phyloP scores from a whole-genome alignment of 129 eudicot genomes.

The Escallonia herrerae region DNA sequence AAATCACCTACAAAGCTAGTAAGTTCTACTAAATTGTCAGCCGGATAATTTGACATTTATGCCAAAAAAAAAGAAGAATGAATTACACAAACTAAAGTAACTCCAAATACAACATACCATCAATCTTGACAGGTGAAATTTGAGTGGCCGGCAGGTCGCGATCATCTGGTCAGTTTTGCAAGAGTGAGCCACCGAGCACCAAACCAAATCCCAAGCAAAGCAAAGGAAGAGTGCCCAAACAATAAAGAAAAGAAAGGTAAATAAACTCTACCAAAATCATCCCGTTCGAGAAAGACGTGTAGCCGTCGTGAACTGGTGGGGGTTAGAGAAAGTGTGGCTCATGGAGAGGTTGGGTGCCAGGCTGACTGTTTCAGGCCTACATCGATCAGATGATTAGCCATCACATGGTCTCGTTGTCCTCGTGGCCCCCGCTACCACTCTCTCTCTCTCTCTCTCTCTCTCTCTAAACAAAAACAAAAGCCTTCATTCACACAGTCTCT shows the following conservation, averaged over 20 bases:
- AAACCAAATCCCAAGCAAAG: background rate
- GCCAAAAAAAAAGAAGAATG: too few relatives aligned
- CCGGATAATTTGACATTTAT: too few relatives aligned
- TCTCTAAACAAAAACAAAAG: background rate
- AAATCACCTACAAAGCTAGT: too few relatives aligned
- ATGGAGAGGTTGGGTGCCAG: conserved; percentile 13
- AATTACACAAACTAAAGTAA: too few relatives aligned
- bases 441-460: background rate
- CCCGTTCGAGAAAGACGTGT: background rate
- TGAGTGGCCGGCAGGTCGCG: too few relatives aligned
- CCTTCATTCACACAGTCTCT: background rate
- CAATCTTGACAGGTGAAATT: too few relatives aligned
- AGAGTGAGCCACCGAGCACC: too few relatives aligned
- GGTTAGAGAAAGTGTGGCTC: conserved; percentile 1
- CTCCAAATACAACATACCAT: too few relatives aligned
- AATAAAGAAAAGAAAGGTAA: background rate
- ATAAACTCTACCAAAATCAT: background rate
- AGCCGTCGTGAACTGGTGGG: conserved; percentile 10
- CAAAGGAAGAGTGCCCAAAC: background rate
- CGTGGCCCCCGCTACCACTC: conserved; percentile 23
- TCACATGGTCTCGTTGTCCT: conserved; percentile 41
- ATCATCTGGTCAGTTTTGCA: too few relatives aligned
- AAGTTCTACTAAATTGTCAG: too few relatives aligned
- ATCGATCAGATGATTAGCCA: conserved; percentile 19
- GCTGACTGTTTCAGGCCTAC: conserved; percentile 2